phyloP scores from a whole-genome alignment of 192 early-diverging fungal genomes.

The Linnemannia elongata region DNA sequence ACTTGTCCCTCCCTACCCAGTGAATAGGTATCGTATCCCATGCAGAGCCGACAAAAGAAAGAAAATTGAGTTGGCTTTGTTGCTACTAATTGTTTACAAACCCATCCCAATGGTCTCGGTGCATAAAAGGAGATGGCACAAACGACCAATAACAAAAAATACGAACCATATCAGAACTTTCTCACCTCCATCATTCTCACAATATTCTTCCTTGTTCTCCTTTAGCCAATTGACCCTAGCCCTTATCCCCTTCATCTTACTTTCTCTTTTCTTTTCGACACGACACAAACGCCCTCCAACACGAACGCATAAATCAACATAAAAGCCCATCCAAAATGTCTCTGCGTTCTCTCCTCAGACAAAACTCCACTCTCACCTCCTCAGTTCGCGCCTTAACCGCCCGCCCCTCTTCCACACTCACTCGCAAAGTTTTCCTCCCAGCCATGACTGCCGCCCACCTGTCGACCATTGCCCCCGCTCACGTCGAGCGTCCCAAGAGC shows the following conservation, averaged over 20 bases:
- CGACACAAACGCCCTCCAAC: background rate
- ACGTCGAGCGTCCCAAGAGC: slow-evolving; percentile 11
- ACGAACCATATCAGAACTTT: no score
- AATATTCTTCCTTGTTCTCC: background rate
- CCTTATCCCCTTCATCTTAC: no score
- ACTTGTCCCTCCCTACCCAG: background rate
- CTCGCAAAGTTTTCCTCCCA: background rate
- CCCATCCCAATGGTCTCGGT: no score
- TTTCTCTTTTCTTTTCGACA: background rate
- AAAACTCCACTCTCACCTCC: background rate
- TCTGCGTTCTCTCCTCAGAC: background rate
- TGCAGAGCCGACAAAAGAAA: no score
- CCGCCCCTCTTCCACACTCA: background rate
- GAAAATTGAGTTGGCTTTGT: background rate
- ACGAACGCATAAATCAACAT: background rate
- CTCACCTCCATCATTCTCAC: background rate
- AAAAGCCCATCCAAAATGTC: background rate
- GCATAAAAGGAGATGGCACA: background rate
- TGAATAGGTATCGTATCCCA: background rate
- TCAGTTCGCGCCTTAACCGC: background rate
- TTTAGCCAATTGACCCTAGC: background rate
- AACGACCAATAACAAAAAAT: background rate
- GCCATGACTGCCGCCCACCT: background rate
- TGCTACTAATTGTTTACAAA: no score
- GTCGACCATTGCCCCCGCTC: background rate